Evolutionary conservation across 2,329 filamentous ascomycete species (phyloP).

Genomic region (Peltaster fructicola): DNA sequence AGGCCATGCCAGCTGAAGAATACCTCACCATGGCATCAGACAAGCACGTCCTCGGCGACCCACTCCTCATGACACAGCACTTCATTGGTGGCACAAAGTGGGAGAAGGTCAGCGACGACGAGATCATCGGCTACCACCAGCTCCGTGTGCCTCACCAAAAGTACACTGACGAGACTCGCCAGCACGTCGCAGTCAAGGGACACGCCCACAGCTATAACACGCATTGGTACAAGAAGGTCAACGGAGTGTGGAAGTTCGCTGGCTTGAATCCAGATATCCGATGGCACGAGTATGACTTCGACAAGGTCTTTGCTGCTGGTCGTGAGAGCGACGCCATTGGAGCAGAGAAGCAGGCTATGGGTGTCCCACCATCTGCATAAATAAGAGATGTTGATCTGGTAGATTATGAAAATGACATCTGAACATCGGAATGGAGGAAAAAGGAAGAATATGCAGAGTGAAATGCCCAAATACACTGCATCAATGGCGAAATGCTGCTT

Average conservation of each 20-base stretch:
- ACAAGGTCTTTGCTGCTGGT: conserved; percentile 34
- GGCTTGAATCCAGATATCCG: conserved; percentile 35
- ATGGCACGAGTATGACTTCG: conserved; percentile 38
- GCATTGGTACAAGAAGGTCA: conserved; percentile 39
- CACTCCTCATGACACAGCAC: conserved; percentile 38
- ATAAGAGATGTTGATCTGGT: no score
- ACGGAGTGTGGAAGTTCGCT: conserved; percentile 41
- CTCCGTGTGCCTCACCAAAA: conserved; percentile 40
- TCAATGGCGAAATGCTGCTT: no score
- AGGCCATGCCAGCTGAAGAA: conserved; percentile 36
- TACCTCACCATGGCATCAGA: conserved; percentile 36
- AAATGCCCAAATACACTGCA: no score
- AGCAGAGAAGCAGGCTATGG: conserved; percentile 10
- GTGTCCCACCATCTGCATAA: no score
- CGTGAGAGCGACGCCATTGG: conserved; percentile 23
- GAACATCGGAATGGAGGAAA: no score
- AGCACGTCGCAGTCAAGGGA: conserved; percentile 35
- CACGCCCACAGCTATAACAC: conserved; percentile 37
- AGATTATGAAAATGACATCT: no score
- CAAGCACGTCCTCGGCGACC: conserved; percentile 35
- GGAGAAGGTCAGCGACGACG: conserved; percentile 30
- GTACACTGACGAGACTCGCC: conserved; percentile 31
- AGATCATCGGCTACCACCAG: conserved; percentile 38
- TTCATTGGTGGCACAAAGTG: conserved; percentile 36
- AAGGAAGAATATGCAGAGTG: no score